Evolutionary conservation across 371 early-diverging fungal genomes (phyloP), one percentile per base, ranked within the genome.

Genomic region (Mortierella sp.): DNA sequence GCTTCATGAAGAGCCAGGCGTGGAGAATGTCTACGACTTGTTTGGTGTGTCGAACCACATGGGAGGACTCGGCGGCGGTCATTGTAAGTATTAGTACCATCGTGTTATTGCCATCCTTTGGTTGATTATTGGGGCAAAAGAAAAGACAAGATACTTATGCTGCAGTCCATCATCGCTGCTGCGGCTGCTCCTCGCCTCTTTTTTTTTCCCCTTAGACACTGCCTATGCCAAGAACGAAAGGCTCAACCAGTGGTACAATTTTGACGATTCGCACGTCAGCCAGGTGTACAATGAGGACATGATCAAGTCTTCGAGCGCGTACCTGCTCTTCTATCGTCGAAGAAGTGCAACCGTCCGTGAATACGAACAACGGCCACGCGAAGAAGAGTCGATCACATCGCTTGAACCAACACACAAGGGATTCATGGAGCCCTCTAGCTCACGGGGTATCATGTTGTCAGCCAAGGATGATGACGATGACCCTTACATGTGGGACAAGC

Each of bases 41-140:
- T 93, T 87, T 80, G 94, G 91, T 0, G 93, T 96, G 8, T 94
- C 93, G 54, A 96, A 96, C 69, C 97, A 96, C 68, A 94, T 85
- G 83, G 96, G 96, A 38, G 94, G 95, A 9, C 73, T 95, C 48
- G 96, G 96, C 47, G 96, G 96, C 47, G 98, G 98, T 30, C 98
- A 96, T 69, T 96, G 91, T 90, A 87, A 85, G 88, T 82, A 23
- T 24, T n/a, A 10, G n/a, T n/a, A n/a, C n/a, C n/a, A n/a, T n/a
- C n/a, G n/a, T 39, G 54, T 52, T 6, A n/a, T 38, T 28, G 14
- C 18, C 53, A 12, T 12, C 30, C 30, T 30, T 41, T 39, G 41
- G 27, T 4, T 16, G 38, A 28, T 9, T 28, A 42, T 30, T 53
- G n/a, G n/a, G n/a, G n/a, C n/a, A n/a, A n/a, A n/a, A n/a, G n/a